A percentile compares a stretch with the other conserved stretches of the same genome.
phyloP scores from a whole-genome alignment of 768 basidiomycete species.

The Suillus sp. region DNA sequence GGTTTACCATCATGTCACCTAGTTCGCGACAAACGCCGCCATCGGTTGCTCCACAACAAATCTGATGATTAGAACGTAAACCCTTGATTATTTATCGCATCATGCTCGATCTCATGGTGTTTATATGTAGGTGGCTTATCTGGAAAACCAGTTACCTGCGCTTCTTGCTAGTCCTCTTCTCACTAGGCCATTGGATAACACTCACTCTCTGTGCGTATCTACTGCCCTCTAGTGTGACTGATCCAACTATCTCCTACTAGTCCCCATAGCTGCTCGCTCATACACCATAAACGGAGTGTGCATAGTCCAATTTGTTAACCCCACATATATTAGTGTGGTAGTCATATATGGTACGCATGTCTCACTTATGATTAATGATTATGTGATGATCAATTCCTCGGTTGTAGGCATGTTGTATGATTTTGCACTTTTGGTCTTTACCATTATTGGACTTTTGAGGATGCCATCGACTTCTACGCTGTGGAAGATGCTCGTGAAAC shows the following conservation, averaged over 20 bases:
- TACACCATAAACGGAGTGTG: neutral
- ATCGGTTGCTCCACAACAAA: constrained; percentile 7
- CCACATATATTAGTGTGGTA: neutral
- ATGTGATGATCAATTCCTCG: neutral
- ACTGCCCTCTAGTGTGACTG: too few species aligned
- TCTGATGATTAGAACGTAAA: constrained; percentile 1
- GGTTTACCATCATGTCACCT: neutral
- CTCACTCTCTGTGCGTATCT: neutral
- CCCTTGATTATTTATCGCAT: neutral
- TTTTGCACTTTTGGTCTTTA: neutral
- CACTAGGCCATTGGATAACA: neutral
- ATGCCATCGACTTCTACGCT: neutral
- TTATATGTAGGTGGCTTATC: constrained; percentile 1
- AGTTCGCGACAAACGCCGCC: neutral
- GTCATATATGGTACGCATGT: neutral
- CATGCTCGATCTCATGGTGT: neutral
- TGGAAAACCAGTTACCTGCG: constrained; percentile 1
- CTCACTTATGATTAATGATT: neutral
- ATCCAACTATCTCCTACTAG: neutral
- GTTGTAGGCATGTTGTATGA: neutral
- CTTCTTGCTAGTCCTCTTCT: neutral
- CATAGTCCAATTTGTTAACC: neutral
- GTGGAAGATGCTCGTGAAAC: constrained; percentile 4
- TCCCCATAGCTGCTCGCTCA: neutral
- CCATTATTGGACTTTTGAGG: neutral